Evolutionary conservation across 345 rosid species (phyloP).

Genomic region (Geranium brycei): DNA sequence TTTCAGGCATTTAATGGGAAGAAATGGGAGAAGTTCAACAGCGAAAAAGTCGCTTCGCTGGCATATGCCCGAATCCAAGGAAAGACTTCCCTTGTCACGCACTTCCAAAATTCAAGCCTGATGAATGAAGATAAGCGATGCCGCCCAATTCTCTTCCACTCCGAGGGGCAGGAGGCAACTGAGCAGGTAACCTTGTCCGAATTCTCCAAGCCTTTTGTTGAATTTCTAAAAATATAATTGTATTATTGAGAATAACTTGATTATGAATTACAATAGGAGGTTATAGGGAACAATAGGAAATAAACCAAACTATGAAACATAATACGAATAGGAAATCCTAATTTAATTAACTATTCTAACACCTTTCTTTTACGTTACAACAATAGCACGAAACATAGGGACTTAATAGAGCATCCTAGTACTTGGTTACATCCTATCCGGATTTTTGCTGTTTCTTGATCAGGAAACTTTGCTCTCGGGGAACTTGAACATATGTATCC

Average conservation of each 20-base stretch:
- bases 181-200: conserved; percentile 42
- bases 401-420: background rate
- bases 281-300: too few species aligned
- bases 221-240: too few species aligned
- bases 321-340: too few species aligned
- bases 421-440: background rate
- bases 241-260: too few species aligned
- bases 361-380: too few species aligned
- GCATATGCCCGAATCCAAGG: conserved; percentile 97
- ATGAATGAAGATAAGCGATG: conserved; percentile 79
- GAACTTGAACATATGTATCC: conserved; percentile 51
- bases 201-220: background rate
- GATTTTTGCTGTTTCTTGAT: conserved; percentile 10
- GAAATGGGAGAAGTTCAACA: conserved; percentile 94
- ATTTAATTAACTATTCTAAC: too few species aligned
- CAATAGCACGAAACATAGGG: background rate
- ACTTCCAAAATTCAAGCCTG: conserved; percentile 79
- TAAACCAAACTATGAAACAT: too few species aligned
- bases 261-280: too few species aligned
- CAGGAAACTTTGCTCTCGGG: conserved; percentile 56
- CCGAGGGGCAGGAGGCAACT: conserved; percentile 43
- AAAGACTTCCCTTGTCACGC: conserved; percentile 72
- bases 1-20: conserved; percentile 81
- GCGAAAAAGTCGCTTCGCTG: conserved; percentile 85
- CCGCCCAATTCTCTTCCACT: conserved; percentile 68